These are phyloP conservation scores for Leptodontidium sp. DNA, from an alignment of 2,329 filamentous ascomycete genomes.

Conservation along the genomic window DNA sequence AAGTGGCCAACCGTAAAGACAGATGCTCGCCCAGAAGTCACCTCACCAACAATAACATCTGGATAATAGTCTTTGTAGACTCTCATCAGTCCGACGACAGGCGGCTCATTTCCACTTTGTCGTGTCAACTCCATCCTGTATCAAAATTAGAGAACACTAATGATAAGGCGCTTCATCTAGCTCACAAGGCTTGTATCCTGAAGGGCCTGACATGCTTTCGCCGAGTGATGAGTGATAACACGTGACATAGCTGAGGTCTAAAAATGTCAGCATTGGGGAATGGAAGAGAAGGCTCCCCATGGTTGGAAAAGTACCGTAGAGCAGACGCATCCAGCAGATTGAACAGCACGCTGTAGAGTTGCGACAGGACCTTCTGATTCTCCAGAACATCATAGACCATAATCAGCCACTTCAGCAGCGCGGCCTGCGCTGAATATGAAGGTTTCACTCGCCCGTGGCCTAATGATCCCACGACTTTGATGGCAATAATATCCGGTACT, in stretches of 20 bases:
- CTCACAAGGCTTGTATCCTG: conserved; percentile 73
- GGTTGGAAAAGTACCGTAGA: conserved; percentile 62
- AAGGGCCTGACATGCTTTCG: conserved; percentile 86
- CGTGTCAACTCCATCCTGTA: conserved; percentile 64
- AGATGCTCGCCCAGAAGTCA: conserved; percentile 65
- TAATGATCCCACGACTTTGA: conserved; percentile 75
- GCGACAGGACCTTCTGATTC: conserved; percentile 67
- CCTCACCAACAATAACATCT: conserved; percentile 81
- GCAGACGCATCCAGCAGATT: conserved; percentile 83
- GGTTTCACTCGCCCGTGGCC: conserved; percentile 82
- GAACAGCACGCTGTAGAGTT: conserved; percentile 79
- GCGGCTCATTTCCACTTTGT: conserved; percentile 75
- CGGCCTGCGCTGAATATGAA: conserved; percentile 72
- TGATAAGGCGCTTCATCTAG: not conserved
- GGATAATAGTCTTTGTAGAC: conserved; percentile 94
- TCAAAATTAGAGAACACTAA: conserved; percentile 28
- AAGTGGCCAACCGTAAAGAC: conserved; percentile 62
- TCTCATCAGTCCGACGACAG: conserved; percentile 75
- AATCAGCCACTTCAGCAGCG: conserved; percentile 80
- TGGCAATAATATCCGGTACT: conserved; percentile 66
- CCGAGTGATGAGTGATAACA: conserved; percentile 80
- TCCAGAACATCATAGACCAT: conserved; percentile 78
- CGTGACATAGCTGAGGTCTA: conserved; percentile 68
- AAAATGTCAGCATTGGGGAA: conserved; percentile 22
- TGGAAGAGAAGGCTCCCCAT: not conserved